Conservation (phyloP, 495 filamentous ascomycete species). For the Podospora tetraspora region DNA sequence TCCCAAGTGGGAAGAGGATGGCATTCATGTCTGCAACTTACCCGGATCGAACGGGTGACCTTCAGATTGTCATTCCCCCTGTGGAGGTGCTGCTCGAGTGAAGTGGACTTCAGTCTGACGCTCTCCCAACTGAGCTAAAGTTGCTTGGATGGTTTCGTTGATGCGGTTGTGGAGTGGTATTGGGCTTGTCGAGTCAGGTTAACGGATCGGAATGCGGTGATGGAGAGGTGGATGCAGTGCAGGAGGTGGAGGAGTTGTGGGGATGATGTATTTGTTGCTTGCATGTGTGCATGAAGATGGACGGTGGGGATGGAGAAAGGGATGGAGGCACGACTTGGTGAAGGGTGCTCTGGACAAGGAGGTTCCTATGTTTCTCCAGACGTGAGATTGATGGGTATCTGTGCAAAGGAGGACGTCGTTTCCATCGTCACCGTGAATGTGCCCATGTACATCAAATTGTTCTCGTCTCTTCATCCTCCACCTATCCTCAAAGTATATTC, state of each 20-base stretch:
- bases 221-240: not conserved
- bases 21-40: not conserved
- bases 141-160: not conserved
- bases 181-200: not conserved
- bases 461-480: not conserved
- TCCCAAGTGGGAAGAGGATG: too few relatives aligned
- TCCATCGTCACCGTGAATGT: not conserved
- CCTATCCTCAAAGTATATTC: not conserved
- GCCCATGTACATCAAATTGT: not conserved
- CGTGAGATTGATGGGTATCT: too few relatives aligned
- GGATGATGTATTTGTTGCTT: not conserved
- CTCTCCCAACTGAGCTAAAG: not conserved
- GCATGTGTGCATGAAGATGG: not conserved
- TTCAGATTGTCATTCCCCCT: not conserved
- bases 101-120: not conserved
- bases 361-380: too few relatives aligned
- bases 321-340: not conserved
- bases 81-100: not conserved
- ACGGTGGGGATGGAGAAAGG: not conserved
- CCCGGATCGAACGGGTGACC: not conserved
- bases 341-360: not conserved
- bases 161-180: not conserved
- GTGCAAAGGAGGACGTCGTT: too few relatives aligned
- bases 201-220: not conserved
- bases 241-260: not conserved